These are phyloP conservation scores for Phytophthora quininea DNA, from an alignment of 352 stramenopile species.

Conservation along the genomic window DNA sequence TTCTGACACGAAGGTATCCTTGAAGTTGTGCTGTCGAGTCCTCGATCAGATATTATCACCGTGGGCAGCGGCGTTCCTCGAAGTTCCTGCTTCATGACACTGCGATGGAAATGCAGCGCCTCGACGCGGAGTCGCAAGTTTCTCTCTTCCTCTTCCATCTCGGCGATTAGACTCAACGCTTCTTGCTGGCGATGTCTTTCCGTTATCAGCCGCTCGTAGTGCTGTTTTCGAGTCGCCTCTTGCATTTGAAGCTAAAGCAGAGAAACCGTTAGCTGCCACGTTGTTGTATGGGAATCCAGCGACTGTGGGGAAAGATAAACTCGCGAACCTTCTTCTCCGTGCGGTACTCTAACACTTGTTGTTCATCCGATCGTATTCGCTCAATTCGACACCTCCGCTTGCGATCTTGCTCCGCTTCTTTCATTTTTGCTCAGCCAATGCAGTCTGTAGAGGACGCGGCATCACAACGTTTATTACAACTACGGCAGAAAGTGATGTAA, in stretches of 20 bases:
- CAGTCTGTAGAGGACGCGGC: constrained; percentile 21
- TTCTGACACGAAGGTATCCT: background rate
- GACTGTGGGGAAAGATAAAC: background rate
- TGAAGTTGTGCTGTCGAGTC: constrained; percentile 6
- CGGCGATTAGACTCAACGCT: constrained; percentile 39
- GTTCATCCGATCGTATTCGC: constrained; percentile 52
- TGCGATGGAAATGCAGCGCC: constrained; percentile 60
- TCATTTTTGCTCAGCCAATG: constrained; percentile 49
- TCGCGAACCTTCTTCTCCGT: constrained; percentile 44
- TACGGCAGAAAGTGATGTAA: background rate
- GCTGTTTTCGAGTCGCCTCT: constrained; percentile 41
- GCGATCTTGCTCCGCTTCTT: constrained; percentile 45
- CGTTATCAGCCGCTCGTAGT: constrained; percentile 37
- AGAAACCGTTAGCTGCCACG: constrained; percentile 6
- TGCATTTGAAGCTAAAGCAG: constrained; percentile 42
- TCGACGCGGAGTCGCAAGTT: constrained; percentile 58
- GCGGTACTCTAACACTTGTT: constrained; percentile 39
- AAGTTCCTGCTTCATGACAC: constrained; percentile 47
- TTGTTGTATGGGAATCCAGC: background rate
- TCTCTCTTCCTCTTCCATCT: constrained; percentile 65
- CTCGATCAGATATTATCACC: constrained; percentile 15
- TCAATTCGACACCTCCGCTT: constrained; percentile 45
- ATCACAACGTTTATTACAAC: too few species aligned
- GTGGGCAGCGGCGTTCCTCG: constrained; percentile 2
- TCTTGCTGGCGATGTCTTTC: constrained; percentile 53